These are phyloP conservation scores for Triangularia setosa DNA, from an alignment of 2,329 filamentous ascomycete species.

Conservation along the genomic window DNA sequence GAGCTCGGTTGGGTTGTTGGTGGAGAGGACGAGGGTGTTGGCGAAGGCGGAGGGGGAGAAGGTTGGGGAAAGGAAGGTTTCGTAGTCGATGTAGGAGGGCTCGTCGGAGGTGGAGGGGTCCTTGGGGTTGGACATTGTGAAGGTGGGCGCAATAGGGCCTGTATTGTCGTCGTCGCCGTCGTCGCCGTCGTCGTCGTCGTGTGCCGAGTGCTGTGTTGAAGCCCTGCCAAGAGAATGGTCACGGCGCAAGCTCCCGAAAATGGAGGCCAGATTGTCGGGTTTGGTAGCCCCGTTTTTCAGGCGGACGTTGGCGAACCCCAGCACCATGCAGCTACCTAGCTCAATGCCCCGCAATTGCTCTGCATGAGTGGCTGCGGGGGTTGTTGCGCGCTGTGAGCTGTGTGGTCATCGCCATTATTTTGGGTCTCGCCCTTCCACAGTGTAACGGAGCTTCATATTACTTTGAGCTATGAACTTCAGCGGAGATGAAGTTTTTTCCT, in stretches of 20 bases:
- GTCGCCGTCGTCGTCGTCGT: constrained; percentile 18
- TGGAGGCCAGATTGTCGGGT: neutral
- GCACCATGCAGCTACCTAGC: constrained; percentile 9
- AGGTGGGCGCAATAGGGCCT: neutral
- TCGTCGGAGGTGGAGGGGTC: constrained; percentile 41
- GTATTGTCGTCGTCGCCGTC: constrained; percentile 21
- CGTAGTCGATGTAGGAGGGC: constrained; percentile 92
- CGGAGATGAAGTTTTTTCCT: neutral
- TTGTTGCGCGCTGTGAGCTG: neutral
- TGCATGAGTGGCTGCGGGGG: neutral
- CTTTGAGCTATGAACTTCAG: neutral
- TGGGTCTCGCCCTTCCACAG: neutral
- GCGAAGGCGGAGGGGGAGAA: constrained; percentile 83
- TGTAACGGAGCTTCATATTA: neutral
- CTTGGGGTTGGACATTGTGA: neutral
- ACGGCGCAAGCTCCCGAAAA: neutral
- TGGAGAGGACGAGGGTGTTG: constrained; percentile 81
- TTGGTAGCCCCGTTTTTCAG: neutral
- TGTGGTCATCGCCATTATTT: constrained; percentile 13
- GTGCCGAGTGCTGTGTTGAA: neutral
- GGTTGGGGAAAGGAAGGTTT: constrained; percentile 76
- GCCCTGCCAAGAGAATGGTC: neutral
- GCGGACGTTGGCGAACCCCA: neutral
- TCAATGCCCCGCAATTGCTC: neutral
- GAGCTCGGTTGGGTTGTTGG: constrained; percentile 87